These are phyloP conservation scores for Cutaneotrichosporon daszewskae DNA, from an alignment of 1,284 basidiomycete genomes.

Conservation along the genomic window DNA sequence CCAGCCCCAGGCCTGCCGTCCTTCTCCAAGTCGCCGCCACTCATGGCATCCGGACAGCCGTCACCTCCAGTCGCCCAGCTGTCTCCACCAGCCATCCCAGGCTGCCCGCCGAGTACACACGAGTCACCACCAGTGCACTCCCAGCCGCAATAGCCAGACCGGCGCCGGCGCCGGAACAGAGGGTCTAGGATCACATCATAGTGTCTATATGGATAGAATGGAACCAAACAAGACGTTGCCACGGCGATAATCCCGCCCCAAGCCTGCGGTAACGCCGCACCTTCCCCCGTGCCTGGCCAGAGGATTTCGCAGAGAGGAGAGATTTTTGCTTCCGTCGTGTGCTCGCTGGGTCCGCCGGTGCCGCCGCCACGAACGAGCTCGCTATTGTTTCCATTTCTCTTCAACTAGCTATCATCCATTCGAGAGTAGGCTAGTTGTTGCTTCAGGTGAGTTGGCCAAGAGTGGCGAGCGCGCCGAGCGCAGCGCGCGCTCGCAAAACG, in stretches of 20 bases:
- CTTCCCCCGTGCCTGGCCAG: not conserved
- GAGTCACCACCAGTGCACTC: no score
- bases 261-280: not conserved
- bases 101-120: no score
- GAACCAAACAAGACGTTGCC: not conserved
- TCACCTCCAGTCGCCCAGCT: not conserved
- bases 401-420: conserved; percentile 10
- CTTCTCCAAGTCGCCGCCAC: no score
- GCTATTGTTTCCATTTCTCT: conserved; percentile 3
- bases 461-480: no score
- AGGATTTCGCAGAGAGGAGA: not conserved
- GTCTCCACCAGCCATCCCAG: no score
- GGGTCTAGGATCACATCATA: no score
- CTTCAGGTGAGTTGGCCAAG: conserved; percentile 11
- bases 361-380: not conserved
- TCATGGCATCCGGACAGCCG: not conserved
- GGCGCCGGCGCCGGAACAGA: no score
- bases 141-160: no score
- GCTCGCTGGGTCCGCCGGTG: not conserved
- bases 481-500: no score
- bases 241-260: not conserved
- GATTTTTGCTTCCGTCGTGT: not conserved
- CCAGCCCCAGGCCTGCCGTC: no score
- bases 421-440: conserved; percentile 15
- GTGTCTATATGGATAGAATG: not conserved